Conservation (phyloP, 176 grass and related monocot species). For the Saccharum spontaneum region DNA sequence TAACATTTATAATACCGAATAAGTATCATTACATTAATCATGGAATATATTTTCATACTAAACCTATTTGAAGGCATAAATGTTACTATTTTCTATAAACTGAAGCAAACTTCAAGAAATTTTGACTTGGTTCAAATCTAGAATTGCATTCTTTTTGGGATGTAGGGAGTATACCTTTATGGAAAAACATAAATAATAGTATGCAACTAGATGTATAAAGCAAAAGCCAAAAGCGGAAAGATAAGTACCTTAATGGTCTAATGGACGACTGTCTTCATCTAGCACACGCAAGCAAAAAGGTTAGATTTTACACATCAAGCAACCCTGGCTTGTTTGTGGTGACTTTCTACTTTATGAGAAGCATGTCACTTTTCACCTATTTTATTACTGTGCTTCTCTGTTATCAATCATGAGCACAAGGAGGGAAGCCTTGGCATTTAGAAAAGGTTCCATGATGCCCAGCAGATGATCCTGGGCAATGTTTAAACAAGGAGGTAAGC, state of each 20-base stretch:
- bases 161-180: neutral
- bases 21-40: too few relatives aligned
- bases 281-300: neutral
- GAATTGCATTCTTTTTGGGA: neutral
- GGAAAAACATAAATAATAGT: constrained; percentile 3
- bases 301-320: neutral
- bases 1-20: too few relatives aligned
- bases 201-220: neutral
- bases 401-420: neutral
- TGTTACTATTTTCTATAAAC: too few relatives aligned
- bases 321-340: neutral
- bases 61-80: too few relatives aligned
- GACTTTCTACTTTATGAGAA: neutral
- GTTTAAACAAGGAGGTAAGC: constrained; percentile 17
- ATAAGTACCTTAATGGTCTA: neutral
- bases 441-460: constrained; percentile 28
- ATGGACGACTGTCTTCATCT: neutral
- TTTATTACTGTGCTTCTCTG: neutral
- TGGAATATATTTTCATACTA: too few relatives aligned
- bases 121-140: too few relatives aligned
- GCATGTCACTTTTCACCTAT: neutral
- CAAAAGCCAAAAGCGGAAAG: neutral
- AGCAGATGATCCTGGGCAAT: constrained; percentile 11
- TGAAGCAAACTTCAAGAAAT: too few relatives aligned
- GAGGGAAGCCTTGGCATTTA: constrained; percentile 9